Base-by-base conservation (phyloP, 805 yeast species). In the Cyberlindnera mrakii region DNA sequence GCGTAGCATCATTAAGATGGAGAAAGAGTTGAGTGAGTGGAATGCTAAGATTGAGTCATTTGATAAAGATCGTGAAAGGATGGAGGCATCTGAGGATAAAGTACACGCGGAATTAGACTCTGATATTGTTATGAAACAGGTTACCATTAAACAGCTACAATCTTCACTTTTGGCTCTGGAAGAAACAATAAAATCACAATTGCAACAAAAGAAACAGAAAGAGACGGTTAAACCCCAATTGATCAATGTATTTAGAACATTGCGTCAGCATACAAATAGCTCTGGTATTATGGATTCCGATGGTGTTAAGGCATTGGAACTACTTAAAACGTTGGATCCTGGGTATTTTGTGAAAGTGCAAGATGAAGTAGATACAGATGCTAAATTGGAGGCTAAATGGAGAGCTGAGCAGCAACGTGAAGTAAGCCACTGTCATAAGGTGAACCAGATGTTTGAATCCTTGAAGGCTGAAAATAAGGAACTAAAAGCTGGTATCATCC, bases 321-420 rank as follows among this genome's bases (percentile, higher is more conserved):
- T 35, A 5, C 32, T 57, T 25, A 45, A 43, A 57, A 53, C 55
- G 18, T 47, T 44, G 27, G 52, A 44, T 25, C 36, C 19, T 5
- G 36, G 33, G 1, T 25, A 50, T 5, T 45, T 54, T 44, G 32
- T 35, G 14, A 39, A 41, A n/a, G 29, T 69, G 18, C 51, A 46
- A 17, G 38, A 46, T 6, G 67, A 67, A 30, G 44, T 66, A 8
- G 51, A 49, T 14, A 46, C 51, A 7, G 74, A 69, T 47, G 54
- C 63, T 17, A 57, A 52, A 33, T 46, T 62, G 7, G 72, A 68
- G 41, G 60, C 67, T 4, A 62, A 59, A 41, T 68, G 71, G 72
- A 60, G 67, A 49, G 64, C 66, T 2, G 53, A 59, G 30, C 71
- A 65, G 42, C 67, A 65, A 44, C 56, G 58, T 30, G 72, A 67